Evolutionary conservation across 2,329 filamentous ascomycete species (phyloP), one percentile per base, ranked within the genome.

Genomic region (Botrytis aclada): DNA sequence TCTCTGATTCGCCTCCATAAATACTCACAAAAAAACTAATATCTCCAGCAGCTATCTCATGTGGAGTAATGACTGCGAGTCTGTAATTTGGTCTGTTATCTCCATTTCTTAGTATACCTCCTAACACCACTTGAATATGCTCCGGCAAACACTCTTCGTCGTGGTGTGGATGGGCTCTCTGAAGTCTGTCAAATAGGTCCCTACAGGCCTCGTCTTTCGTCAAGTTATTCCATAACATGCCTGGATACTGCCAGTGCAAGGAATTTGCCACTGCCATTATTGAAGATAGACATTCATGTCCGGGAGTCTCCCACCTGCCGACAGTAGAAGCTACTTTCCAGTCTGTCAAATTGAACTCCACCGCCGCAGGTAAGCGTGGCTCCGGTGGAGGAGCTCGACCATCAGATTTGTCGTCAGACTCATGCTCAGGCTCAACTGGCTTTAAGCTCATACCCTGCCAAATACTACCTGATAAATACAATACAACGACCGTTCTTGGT

Each of bases 221-320:
- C 2, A 41, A 32, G 0, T 43, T 14, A 18, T 16, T 5, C 16
- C 39, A 29, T 10, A 56, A 20, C 14, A 56, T 2, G 9, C 47
- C 37, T 18, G 65, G 47, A 69, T 32, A 69, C 51, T 69, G 65
- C 25, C 18, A 69, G 12, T 41, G n/a, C 10, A 69, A 56, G n/a
- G 65, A 69, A 25, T 12, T 20, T 56, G 37, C 65, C 22, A 69
- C 37, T 69, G 65, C 65, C 32, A 9, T 32, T 22, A 69, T 41
- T 20, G 34, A 22, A 41, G 37, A 56, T 37, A 66, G 18, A n/a
- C n/a, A n/a, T 22, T 22, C 16, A 9, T 54, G 8, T 67, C 45
- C 64, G 4, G 45, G 16, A 22, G 8, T 22, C 9, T 2, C 41
- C 65, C 65, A 56, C 3, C 4, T 22, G 3, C 7, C 1, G 18